phyloP scores from a whole-genome alignment of 2,329 filamentous ascomycete genomes.

The Pseudogymnoascus sp. region DNA sequence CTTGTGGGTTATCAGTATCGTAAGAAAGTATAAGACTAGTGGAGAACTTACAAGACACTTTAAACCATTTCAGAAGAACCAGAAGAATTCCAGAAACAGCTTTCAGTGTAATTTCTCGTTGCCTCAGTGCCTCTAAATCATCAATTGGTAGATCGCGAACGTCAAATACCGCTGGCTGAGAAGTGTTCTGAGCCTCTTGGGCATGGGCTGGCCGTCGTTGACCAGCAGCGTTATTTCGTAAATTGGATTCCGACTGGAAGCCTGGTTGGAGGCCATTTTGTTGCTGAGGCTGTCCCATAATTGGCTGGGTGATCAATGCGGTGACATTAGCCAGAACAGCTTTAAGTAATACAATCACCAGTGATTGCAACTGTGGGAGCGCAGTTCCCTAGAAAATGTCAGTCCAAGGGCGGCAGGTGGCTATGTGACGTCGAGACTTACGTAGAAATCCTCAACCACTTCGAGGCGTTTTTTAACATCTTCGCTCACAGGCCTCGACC shows the following conservation, averaged over 20 bases:
- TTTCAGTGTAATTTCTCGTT: constrained; percentile 81
- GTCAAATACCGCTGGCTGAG: constrained; percentile 14
- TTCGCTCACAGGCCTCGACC: constrained; percentile 44
- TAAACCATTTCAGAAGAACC: constrained; percentile 91
- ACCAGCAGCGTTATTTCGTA: constrained; percentile 20
- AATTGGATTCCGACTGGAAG: constrained; percentile 23
- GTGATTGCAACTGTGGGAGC: constrained; percentile 79
- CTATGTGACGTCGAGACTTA: constrained; percentile 39
- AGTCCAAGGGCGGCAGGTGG: constrained; percentile 19
- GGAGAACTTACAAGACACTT: constrained; percentile 68
- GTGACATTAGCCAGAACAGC: constrained; percentile 82
- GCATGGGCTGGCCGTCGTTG: constrained; percentile 24
- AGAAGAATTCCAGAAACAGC: constrained; percentile 84
- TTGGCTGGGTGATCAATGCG: constrained; percentile 60
- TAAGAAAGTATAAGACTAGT: not conserved
- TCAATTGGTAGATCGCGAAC: constrained; percentile 50
- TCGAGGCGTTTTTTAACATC: constrained; percentile 56
- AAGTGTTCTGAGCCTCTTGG: constrained; percentile 18
- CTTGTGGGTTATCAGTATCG: constrained; percentile 34
- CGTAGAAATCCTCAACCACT: constrained; percentile 77
- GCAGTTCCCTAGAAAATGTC: constrained; percentile 51
- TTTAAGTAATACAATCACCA: constrained; percentile 87
- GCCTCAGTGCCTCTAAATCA: constrained; percentile 72
- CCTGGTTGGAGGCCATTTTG: constrained; percentile 17
- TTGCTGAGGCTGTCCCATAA: constrained; percentile 20